These are phyloP conservation scores for Aspergillus ostianus DNA, from an alignment of 495 filamentous ascomycete species.

Conservation along the genomic window DNA sequence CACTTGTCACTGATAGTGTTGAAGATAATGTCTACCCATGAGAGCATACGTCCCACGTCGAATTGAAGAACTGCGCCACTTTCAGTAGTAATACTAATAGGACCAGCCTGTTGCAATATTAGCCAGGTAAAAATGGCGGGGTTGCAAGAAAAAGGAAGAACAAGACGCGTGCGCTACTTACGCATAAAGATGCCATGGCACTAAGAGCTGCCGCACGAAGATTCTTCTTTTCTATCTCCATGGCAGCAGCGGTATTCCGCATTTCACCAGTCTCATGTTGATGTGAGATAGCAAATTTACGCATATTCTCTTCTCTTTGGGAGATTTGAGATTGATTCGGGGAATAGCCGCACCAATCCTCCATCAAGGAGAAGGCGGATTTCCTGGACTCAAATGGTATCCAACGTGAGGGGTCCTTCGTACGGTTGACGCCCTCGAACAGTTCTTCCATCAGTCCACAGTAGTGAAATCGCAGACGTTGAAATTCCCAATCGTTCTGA, in stretches of 20 bases:
- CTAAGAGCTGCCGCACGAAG: constrained; percentile 86
- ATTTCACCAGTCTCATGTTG: constrained; percentile 65
- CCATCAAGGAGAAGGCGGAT: constrained; percentile 93
- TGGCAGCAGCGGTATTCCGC: constrained; percentile 75
- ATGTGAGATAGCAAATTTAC: constrained; percentile 70
- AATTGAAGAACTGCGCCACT: constrained; percentile 81
- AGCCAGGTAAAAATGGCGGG: neutral
- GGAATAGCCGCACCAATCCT: constrained; percentile 98
- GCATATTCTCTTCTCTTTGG: constrained; percentile 83
- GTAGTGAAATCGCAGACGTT: constrained; percentile 86
- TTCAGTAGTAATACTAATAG: constrained; percentile 83
- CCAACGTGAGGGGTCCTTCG: constrained; percentile 82
- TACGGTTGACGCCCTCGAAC: constrained; percentile 86
- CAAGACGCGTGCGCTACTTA: constrained; percentile 33
- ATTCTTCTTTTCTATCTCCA: constrained; percentile 95
- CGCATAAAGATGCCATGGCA: constrained; percentile 93
- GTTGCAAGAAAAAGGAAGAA: neutral
- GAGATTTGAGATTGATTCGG: constrained; percentile 83
- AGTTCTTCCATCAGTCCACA: constrained; percentile 91
- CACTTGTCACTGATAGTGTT: constrained; percentile 82
- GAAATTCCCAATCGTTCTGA: constrained; percentile 95
- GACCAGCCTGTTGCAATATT: constrained; percentile 58
- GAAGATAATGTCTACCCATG: constrained; percentile 95
- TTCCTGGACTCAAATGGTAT: constrained; percentile 94
- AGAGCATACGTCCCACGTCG: constrained; percentile 85